Evolutionary conservation across 1,284 basidiomycete genomes (phyloP), one percentile per base, ranked within the genome.

Genomic region (Ceratobasidium sp.): DNA sequence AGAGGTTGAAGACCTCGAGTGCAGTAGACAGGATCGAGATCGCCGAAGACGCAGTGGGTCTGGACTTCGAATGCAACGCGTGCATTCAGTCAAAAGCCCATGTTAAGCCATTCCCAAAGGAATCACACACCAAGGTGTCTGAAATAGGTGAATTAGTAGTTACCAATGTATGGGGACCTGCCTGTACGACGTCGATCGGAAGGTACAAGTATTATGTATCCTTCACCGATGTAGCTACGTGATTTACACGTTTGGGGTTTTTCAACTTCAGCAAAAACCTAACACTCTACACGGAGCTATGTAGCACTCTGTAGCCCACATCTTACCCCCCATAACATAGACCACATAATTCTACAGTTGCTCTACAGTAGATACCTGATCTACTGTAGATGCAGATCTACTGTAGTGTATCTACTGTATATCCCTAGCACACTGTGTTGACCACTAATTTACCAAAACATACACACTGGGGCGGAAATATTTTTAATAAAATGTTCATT

Each of bases 171-270:
- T 53, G 50, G 50, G 50, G 50, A 24, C 50, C n/a, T 8, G 50
- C 50, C 27, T 24, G 50, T 53, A 53, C 7, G 27, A n/a, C 50
- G 19, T 53, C 50, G 7, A 53, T 53, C 6, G 50, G 50, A 53
- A 17, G 27, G 27, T 53, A n/a, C n/a, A 53, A 53, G n/a, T 53
- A 53, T 53, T 53, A 9, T n/a, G n/a, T n/a, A n/a, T n/a, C n/a
- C n/a, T n/a, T n/a, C n/a, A n/a, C n/a, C n/a, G n/a, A n/a, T n/a
- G n/a, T 22, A 76, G 79, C 47, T 36, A 74, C 75, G 19, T 41
- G 69, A 11, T 67, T 59, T 9, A 77, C 78, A 0, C 48, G 73
- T 11, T 53, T 81, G 2, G 73, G 79, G 36, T 77, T 80, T 33
- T 33, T 81, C 17, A 77, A 76, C n/a, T n/a, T 41, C 36, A 41